These are phyloP conservation scores for Sporothrix sp. DNA, from an alignment of 2,329 filamentous ascomycete genomes.

Conservation along the genomic window DNA sequence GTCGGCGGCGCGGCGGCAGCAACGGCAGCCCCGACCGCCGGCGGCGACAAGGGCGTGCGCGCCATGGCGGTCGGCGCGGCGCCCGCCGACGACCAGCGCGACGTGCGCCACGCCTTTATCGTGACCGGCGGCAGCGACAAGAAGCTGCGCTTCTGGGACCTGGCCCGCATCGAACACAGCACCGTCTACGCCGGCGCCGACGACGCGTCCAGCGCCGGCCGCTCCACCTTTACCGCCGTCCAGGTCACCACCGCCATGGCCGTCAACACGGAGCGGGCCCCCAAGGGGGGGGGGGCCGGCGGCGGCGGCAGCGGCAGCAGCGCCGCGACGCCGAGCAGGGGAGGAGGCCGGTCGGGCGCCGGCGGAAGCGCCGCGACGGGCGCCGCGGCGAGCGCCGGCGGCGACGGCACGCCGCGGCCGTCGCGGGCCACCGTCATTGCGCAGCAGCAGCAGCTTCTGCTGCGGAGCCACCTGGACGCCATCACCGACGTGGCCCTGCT, in stretches of 20 bases:
- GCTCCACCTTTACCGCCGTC: conserved; percentile 60
- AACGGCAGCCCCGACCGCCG: conserved; percentile 23
- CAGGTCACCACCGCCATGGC: conserved; percentile 54
- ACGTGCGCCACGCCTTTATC: conserved; percentile 71
- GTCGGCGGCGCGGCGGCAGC: not conserved
- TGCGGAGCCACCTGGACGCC: conserved; percentile 79
- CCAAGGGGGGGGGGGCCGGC: conserved; percentile 25
- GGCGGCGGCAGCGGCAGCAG: conserved; percentile 9
- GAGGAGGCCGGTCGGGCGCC: conserved; percentile 20
- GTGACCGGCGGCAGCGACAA: conserved; percentile 83
- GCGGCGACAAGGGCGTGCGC: conserved; percentile 58
- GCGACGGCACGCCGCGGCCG: conserved; percentile 32
- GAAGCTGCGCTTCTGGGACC: conserved; percentile 90
- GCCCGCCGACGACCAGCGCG: conserved; percentile 43
- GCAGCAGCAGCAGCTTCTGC: conserved; percentile 73
- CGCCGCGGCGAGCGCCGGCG: conserved; percentile 18
- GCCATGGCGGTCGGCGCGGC: conserved; percentile 56
- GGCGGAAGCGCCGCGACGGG: conserved; percentile 20
- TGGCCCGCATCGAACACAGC: conserved; percentile 67
- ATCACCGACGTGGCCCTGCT: conserved; percentile 82
- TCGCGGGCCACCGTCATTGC: conserved; percentile 77
- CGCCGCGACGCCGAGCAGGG: conserved; percentile 23
- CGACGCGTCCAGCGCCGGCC: conserved; percentile 39
- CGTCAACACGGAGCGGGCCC: conserved; percentile 55
- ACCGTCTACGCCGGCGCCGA: conserved; percentile 73